Percentiles rank a stretch among this genome's conserved stretches.
These are phyloP conservation scores for Coemansia sp. DNA, from an alignment of 192 early-diverging fungal species.

Conservation along the genomic window DNA sequence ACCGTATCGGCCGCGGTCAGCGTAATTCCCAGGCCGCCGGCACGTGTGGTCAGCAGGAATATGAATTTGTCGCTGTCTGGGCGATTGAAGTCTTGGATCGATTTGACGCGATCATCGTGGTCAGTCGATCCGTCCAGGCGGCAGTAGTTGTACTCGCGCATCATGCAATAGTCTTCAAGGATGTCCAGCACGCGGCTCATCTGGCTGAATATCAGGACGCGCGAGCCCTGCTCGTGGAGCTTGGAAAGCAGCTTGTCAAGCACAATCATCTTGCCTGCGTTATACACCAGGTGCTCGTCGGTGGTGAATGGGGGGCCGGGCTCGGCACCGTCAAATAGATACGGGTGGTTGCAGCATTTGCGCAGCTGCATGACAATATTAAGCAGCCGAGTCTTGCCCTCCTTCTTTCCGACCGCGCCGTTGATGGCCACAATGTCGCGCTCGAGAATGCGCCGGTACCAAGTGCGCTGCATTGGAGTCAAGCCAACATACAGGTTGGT, in stretches of 20 bases:
- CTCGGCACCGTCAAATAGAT: conserved; percentile 86
- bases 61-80: conserved; percentile 90
- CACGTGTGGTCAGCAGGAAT: conserved; percentile 93
- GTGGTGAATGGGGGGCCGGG: conserved; percentile 95
- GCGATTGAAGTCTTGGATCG: conserved; percentile 92
- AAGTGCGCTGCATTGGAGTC: conserved; percentile 89
- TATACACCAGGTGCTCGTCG: conserved; percentile 90
- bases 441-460: conserved; percentile 93
- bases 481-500: conserved; percentile 89
- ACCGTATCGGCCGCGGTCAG: conserved; percentile 94
- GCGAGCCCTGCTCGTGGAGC: conserved; percentile 82
- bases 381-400: conserved; percentile 83
- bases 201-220: conserved; percentile 94
- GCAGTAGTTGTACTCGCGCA: conserved; percentile 87
- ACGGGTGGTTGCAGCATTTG: conserved; percentile 92
- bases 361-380: conserved; percentile 96
- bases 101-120: conserved; percentile 85
- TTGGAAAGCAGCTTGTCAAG: conserved; percentile 83
- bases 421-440: conserved; percentile 98
- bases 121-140: conserved; percentile 95
- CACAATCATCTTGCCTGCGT: conserved; percentile 90
- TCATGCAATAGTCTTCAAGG: conserved; percentile 94
- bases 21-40: conserved; percentile 97
- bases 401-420: conserved; percentile 66
- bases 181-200: conserved; percentile 99